Evolutionary conservation across 2,329 filamentous ascomycete species (phyloP).

Genomic region (Fusarium dimerum): DNA sequence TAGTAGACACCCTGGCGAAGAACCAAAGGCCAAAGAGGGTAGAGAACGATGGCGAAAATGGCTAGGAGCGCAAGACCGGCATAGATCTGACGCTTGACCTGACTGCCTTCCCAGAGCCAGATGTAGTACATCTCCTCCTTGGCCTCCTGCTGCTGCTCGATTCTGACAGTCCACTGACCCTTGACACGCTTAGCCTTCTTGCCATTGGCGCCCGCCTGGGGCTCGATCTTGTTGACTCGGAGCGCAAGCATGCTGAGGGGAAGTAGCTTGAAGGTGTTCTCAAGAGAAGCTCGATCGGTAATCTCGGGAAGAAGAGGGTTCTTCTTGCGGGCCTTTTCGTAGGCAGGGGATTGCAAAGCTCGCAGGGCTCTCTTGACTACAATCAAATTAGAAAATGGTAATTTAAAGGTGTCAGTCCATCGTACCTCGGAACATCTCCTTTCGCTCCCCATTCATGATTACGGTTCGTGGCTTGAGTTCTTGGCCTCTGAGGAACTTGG

Average conservation of each 20-base stretch:
- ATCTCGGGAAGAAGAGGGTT: constrained; percentile 87
- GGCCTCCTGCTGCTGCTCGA: constrained; percentile 94
- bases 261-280: constrained; percentile 93
- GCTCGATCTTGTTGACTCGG: constrained; percentile 75
- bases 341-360: constrained; percentile 83
- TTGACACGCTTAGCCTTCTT: constrained; percentile 88
- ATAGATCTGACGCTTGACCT: constrained; percentile 92
- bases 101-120: constrained; percentile 93
- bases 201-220: constrained; percentile 62
- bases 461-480: constrained; percentile 87
- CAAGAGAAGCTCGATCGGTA: constrained; percentile 82
- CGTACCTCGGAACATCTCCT: constrained; percentile 95
- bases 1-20: constrained; percentile 96
- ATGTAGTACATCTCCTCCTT: constrained; percentile 89
- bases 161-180: constrained; percentile 92
- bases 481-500: constrained; percentile 81
- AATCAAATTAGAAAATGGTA: constrained; percentile 4
- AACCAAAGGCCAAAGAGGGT: constrained; percentile 93
- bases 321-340: constrained; percentile 86
- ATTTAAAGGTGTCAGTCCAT: neutral
- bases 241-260: constrained; percentile 93
- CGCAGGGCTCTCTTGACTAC: constrained; percentile 94
- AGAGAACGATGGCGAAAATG: constrained; percentile 89
- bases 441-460: constrained; percentile 93
- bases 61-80: constrained; percentile 77